Evolutionary conservation across 495 filamentous ascomycete species (phyloP).

Genomic region (Lepraria neglecta): DNA sequence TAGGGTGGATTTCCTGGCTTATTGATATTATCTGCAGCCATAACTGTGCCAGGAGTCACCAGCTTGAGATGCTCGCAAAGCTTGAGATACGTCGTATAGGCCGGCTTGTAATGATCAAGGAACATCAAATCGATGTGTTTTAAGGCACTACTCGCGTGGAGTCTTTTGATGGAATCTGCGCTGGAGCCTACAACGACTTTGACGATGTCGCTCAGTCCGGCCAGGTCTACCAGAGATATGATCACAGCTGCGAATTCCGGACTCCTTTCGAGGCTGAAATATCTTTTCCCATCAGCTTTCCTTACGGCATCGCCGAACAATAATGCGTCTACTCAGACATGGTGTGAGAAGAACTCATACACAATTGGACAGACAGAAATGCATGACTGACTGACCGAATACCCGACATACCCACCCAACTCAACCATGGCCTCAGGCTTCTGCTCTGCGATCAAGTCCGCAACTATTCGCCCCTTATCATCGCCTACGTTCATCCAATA

Average conservation of each 20-base stretch:
- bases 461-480: slow-evolving; percentile 62
- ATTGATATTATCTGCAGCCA: slow-evolving; percentile 66
- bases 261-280: slow-evolving; percentile 59
- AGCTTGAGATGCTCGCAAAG: slow-evolving; percentile 58
- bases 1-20: slow-evolving; percentile 65
- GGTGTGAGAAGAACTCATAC: not conserved
- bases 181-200: slow-evolving; percentile 59
- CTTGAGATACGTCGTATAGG: slow-evolving; percentile 60
- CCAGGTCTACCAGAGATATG: slow-evolving; percentile 53
- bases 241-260: slow-evolving; percentile 61
- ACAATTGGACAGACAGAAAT: not conserved
- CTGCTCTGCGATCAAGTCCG: slow-evolving; percentile 53
- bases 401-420: slow-evolving; percentile 76
- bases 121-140: slow-evolving; percentile 56
- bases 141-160: slow-evolving; percentile 44
- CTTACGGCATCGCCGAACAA: slow-evolving; percentile 56
- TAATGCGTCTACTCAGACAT: slow-evolving; percentile 44
- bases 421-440: slow-evolving; percentile 69
- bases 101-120: slow-evolving; percentile 64
- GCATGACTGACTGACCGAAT: slow-evolving; percentile 32
- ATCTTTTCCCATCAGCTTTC: slow-evolving; percentile 45
- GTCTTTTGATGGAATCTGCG: slow-evolving; percentile 46
- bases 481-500: slow-evolving; percentile 77
- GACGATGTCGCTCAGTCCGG: slow-evolving; percentile 59
- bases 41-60: slow-evolving; percentile 48